Evolutionary conservation across 805 yeast species (phyloP).

Genomic region (Teunomyces barrocoloradensis): DNA sequence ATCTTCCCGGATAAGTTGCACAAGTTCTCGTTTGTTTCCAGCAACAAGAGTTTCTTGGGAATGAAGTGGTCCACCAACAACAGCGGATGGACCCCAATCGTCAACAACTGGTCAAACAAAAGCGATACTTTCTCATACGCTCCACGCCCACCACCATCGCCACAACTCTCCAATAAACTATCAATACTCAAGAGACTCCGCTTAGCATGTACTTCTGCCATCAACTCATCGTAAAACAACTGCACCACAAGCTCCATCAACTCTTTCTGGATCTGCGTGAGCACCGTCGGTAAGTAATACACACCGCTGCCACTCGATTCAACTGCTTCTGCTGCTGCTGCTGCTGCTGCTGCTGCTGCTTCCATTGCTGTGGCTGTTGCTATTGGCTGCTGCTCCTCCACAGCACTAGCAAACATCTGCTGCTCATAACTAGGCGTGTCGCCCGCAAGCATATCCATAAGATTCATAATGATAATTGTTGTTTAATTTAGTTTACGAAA

Average conservation of each 20-base stretch:
- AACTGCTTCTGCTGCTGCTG: too few relatives aligned
- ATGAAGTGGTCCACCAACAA: constrained; percentile 74
- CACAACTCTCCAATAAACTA: constrained; percentile 26
- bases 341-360: too few relatives aligned
- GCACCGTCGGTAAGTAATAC: constrained; percentile 33
- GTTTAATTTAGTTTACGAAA: too few relatives aligned
- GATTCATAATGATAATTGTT: constrained; percentile 26
- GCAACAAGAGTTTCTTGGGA: constrained; percentile 63
- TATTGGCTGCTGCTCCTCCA: too few relatives aligned
- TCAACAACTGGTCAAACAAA: constrained; percentile 44
- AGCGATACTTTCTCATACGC: constrained; percentile 37
- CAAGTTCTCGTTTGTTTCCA: constrained; percentile 61
- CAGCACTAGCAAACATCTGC: not conserved
- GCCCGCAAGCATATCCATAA: constrained; percentile 38
- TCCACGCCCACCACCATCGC: not conserved
- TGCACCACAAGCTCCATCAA: constrained; percentile 31
- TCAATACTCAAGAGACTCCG: constrained; percentile 35
- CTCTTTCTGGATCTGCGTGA: constrained; percentile 34
- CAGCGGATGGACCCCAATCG: constrained; percentile 65
- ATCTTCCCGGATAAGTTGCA: constrained; percentile 59
- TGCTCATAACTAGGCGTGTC: constrained; percentile 14
- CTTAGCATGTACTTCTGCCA: constrained; percentile 19
- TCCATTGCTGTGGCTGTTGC: too few relatives aligned
- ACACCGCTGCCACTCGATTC: constrained; percentile 10
- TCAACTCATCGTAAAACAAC: constrained; percentile 26